These are phyloP conservation scores for Candida orba DNA, from an alignment of 805 yeast species.

Conservation along the genomic window DNA sequence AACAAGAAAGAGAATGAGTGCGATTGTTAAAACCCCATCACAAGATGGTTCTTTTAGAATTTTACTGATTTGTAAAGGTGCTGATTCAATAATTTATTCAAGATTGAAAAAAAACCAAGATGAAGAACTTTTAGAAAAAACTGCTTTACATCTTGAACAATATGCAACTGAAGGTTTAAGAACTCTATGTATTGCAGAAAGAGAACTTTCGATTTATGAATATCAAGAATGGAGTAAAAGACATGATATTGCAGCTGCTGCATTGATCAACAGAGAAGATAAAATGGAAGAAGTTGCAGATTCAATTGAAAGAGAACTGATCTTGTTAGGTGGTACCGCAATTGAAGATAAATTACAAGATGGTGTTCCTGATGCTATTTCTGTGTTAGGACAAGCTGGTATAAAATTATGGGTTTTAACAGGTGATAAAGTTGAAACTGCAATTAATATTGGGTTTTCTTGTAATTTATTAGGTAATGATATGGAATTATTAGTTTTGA, in stretches of 20 bases:
- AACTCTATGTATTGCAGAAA: conserved; percentile 73
- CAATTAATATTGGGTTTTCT: conserved; percentile 80
- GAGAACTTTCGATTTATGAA: conserved; percentile 55
- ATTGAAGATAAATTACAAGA: conserved; percentile 81
- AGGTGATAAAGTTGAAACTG: conserved; percentile 87
- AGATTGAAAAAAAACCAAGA: conserved; percentile 48
- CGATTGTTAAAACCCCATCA: conserved; percentile 61
- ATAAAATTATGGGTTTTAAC: conserved; percentile 81
- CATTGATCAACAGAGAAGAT: conserved; percentile 58
- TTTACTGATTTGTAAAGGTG: conserved; percentile 73
- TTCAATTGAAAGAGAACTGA: conserved; percentile 58
- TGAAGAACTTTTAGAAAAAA: conserved; percentile 42
- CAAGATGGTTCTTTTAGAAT: conserved; percentile 41
- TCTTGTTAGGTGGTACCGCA: conserved; percentile 75
- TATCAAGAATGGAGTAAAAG: conserved; percentile 56
- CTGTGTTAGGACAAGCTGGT: conserved; percentile 64
- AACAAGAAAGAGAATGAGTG: conserved; percentile 84
- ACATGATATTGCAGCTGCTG: conserved; percentile 59
- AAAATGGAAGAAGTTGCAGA: conserved; percentile 71
- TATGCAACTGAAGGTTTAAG: conserved; percentile 80
- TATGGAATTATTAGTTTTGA: conserved; percentile 65
- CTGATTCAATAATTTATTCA: conserved; percentile 71
- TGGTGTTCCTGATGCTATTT: conserved; percentile 80
- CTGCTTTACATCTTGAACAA: conserved; percentile 69
- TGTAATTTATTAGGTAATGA: conserved; percentile 71